A percentile compares a stretch with the other conserved stretches of the same genome.
These are phyloP conservation scores for Mycena galopus DNA, from an alignment of 768 basidiomycete genomes.

Conservation along the genomic window DNA sequence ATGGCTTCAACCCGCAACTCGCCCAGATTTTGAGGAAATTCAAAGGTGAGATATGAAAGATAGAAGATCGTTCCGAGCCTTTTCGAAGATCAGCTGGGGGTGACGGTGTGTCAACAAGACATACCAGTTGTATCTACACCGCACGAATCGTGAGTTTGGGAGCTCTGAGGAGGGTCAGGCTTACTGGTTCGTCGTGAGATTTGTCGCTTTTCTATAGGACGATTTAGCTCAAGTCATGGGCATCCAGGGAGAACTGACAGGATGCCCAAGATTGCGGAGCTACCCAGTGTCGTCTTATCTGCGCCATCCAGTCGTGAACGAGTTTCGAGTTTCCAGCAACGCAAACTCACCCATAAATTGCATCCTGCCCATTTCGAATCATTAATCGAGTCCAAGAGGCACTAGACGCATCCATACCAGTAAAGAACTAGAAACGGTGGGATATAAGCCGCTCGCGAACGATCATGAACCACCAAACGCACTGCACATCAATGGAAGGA, in stretches of 20 bases:
- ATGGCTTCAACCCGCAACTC: no score
- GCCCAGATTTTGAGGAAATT: constrained; percentile 82
- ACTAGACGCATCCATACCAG: background rate
- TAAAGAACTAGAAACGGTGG: background rate
- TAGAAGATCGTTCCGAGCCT: constrained; percentile 87
- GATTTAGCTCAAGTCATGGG: background rate
- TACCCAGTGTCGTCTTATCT: constrained; percentile 74
- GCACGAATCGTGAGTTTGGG: no score
- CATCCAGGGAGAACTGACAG: constrained; percentile 73
- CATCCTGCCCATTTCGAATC: background rate
- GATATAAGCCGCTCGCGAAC: background rate
- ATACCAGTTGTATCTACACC: constrained; percentile 21
- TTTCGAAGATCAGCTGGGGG: constrained; percentile 46
- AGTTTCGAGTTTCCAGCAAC: background rate
- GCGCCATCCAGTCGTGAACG: background rate
- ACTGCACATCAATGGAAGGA: background rate
- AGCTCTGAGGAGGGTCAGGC: constrained; percentile 34
- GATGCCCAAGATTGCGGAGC: constrained; percentile 78
- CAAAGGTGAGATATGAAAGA: constrained; percentile 76
- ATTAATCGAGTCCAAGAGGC: background rate
- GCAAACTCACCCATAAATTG: background rate
- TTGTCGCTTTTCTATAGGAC: constrained; percentile 45
- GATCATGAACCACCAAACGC: background rate
- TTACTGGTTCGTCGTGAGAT: constrained; percentile 76
- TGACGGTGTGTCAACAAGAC: background rate